phyloP scores from a whole-genome alignment of 495 filamentous ascomycete genomes.

The Penicillium longicatenatum region DNA sequence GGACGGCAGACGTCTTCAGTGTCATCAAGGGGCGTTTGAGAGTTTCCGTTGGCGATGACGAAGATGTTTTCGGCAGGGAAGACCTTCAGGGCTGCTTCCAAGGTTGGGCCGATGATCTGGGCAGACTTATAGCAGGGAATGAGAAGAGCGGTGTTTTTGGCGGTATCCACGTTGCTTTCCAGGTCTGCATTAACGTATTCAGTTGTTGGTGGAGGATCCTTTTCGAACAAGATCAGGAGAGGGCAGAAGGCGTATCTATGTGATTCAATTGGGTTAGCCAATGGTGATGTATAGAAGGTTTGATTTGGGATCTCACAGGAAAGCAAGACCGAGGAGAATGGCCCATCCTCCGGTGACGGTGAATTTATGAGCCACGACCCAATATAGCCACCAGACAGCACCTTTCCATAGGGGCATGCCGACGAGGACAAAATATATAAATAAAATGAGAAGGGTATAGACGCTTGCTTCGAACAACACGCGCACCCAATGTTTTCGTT shows the following conservation, averaged over 20 bases:
- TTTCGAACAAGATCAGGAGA: conserved; percentile 41
- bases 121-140: conserved; percentile 53
- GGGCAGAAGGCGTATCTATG: conserved; percentile 42
- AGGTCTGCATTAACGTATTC: conserved; percentile 6
- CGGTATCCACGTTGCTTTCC: conserved; percentile 21
- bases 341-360: conserved; percentile 38
- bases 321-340: conserved; percentile 37
- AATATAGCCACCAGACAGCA: conserved; percentile 44
- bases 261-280: not conserved
- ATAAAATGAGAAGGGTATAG: conserved; percentile 32
- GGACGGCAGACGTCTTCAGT: conserved; percentile 48
- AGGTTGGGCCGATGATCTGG: conserved; percentile 41
- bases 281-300: not conserved
- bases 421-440: conserved; percentile 44
- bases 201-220: conserved; percentile 24
- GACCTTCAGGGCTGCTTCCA: conserved; percentile 47
- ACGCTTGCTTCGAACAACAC: conserved; percentile 37
- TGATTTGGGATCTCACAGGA: conserved; percentile 27
- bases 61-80: conserved; percentile 49
- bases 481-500: conserved; percentile 38
- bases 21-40: conserved; percentile 40
- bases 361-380: conserved; percentile 37
- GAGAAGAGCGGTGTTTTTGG: conserved; percentile 41
- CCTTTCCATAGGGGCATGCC: conserved; percentile 47
- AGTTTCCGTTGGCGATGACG: conserved; percentile 48